phyloP scores from a whole-genome alignment of 306 rosid species.

The Astragalus membranaceus region DNA sequence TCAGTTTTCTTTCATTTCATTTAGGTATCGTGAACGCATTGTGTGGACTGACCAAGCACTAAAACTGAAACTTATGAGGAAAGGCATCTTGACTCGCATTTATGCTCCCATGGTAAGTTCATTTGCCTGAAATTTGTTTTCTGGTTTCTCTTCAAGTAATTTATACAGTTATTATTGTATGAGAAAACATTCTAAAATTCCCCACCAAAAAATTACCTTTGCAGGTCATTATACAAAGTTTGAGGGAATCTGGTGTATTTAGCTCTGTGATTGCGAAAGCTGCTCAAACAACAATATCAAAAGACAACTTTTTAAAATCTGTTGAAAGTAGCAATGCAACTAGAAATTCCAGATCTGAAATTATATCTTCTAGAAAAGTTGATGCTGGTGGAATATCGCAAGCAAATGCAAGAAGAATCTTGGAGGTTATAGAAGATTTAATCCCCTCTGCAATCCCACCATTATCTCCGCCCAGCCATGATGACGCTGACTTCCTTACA shows the following conservation, averaged over 20 bases:
- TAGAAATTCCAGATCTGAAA: conserved; percentile 36
- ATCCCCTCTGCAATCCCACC: conserved; percentile 69
- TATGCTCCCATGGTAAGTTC: conserved; percentile 74
- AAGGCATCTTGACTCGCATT: conserved; percentile 82
- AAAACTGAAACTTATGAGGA: conserved; percentile 65
- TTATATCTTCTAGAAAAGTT: conserved; percentile 52
- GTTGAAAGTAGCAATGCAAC: conserved; percentile 68
- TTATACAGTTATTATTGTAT: background rate
- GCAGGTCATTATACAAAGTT: conserved; percentile 74
- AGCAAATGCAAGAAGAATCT: conserved; percentile 57
- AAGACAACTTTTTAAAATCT: conserved; percentile 59
- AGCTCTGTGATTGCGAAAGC: conserved; percentile 61
- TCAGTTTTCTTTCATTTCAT: conserved; percentile 15
- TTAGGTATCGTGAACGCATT: conserved; percentile 82
- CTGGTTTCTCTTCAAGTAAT: conserved; percentile 10
- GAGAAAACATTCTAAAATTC: background rate
- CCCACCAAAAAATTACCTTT: background rate
- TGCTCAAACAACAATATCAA: conserved; percentile 40
- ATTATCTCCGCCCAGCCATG: conserved; percentile 59
- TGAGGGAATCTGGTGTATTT: conserved; percentile 76
- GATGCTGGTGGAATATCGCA: conserved; percentile 45
- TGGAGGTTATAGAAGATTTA: conserved; percentile 42
- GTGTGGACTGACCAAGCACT: conserved; percentile 75
- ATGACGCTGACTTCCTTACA: conserved; percentile 20
- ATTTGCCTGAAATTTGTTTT: background rate